Conservation (phyloP, 1,139 yeast genomes). For the Taphrina pruni region DNA sequence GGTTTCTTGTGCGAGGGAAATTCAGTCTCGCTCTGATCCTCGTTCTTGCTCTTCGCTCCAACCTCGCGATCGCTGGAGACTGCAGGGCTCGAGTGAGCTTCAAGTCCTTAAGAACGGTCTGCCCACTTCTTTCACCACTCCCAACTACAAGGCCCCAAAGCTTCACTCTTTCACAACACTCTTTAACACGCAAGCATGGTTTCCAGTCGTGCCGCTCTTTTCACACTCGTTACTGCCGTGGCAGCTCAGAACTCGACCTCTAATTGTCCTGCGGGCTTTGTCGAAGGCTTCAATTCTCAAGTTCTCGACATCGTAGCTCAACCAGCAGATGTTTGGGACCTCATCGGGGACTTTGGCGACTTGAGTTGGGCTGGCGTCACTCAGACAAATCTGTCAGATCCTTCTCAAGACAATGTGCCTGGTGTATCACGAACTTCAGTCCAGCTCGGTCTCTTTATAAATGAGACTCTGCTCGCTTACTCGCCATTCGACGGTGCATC, state of each 20-base stretch:
- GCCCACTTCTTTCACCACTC: background rate
- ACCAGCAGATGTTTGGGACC: conserved; percentile 8
- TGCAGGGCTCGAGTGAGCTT: background rate
- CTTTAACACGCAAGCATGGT: conserved; percentile 4
- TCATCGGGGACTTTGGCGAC: conserved; percentile 9
- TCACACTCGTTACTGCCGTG: conserved; percentile 12
- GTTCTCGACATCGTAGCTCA: conserved; percentile 8
- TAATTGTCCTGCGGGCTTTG: conserved; percentile 6
- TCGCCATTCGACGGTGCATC: conserved; percentile 4
- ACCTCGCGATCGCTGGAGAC: no score
- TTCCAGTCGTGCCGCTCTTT: conserved; percentile 1
- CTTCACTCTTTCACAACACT: background rate
- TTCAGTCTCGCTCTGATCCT: background rate
- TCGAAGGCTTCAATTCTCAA: conserved; percentile 13
- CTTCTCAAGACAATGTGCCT: conserved; percentile 4
- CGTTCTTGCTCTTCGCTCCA: background rate
- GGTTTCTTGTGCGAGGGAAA: background rate
- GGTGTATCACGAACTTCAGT: conserved; percentile 3
- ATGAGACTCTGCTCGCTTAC: conserved; percentile 13
- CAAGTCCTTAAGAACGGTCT: background rate
- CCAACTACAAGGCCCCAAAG: background rate
- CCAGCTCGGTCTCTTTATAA: conserved; percentile 12
- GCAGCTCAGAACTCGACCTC: conserved; percentile 13
- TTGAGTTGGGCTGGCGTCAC: conserved; percentile 10
- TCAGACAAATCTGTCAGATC: conserved; percentile 8